These are phyloP conservation scores for Amylostereum areolatum DNA, from an alignment of 1,284 basidiomycete species.

Conservation along the genomic window DNA sequence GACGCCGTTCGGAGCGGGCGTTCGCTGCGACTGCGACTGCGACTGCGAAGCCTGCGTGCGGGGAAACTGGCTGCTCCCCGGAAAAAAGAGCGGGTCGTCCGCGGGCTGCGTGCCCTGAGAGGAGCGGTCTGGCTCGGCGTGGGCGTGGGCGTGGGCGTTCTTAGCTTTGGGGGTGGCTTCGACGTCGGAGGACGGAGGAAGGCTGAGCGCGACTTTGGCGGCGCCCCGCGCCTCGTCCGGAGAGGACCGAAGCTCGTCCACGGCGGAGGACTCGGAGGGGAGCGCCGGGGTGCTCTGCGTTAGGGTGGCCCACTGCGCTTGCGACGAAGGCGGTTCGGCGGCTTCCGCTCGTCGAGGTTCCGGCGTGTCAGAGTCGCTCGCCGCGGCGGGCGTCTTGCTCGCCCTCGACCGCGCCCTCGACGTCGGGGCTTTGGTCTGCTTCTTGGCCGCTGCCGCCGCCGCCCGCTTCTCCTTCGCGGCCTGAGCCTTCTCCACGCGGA, in stretches of 20 bases:
- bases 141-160: background rate
- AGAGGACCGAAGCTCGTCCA: constrained; percentile 35
- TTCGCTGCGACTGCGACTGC: constrained; percentile 34
- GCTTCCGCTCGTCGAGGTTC: constrained; percentile 2
- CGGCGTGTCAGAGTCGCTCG: background rate
- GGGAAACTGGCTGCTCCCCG: constrained; percentile 22
- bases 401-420: constrained; percentile 1
- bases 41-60: constrained; percentile 15
- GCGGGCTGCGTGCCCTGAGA: background rate
- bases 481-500: constrained; percentile 10
- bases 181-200: background rate
- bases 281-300: constrained; percentile 11
- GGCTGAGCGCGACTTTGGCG: constrained; percentile 3
- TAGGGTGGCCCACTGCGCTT: constrained; percentile 21
- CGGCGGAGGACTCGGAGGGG: constrained; percentile 16
- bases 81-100: constrained; percentile 24
- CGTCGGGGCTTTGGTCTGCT: constrained; percentile 1
- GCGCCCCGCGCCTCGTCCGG: constrained; percentile 11
- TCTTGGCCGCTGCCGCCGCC: constrained; percentile 10
- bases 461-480: constrained; percentile 14
- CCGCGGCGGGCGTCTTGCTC: background rate
- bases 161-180: constrained; percentile 5
- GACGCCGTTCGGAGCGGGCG: constrained; percentile 6
- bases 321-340: constrained; percentile 11
- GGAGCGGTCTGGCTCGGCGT: background rate